Conservation (phyloP, 768 basidiomycete species). For the Daedaleopsis sinensis region DNA sequence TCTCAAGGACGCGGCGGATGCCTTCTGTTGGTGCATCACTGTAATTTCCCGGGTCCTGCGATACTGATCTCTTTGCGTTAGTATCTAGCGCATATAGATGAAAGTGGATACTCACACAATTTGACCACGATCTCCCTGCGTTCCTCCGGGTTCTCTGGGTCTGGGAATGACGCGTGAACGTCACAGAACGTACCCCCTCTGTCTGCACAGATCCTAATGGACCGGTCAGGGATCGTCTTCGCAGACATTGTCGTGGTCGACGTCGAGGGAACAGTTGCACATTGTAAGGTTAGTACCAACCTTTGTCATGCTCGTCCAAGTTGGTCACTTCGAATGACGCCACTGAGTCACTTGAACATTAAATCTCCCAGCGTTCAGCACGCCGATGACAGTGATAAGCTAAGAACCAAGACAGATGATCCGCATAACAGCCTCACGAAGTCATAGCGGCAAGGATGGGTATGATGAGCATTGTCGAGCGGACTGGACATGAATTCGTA, state of each 20-base stretch:
- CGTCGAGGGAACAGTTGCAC: background rate
- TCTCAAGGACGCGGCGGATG: conserved; percentile 83
- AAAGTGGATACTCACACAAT: conserved; percentile 54
- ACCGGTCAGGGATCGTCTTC: conserved; percentile 60
- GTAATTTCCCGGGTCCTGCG: conserved; percentile 88
- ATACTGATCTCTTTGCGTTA: conserved; percentile 53
- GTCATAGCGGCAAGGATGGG: too few relatives aligned
- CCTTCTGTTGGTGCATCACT: conserved; percentile 94
- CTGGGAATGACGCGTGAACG: conserved; percentile 83
- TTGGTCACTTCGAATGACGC: too few relatives aligned
- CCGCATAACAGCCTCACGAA: too few relatives aligned
- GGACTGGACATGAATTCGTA: conserved; percentile 23
- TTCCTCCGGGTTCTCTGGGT: conserved; percentile 59
- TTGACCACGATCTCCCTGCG: conserved; percentile 89
- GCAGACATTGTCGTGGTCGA: conserved; percentile 3
- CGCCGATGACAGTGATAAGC: too few relatives aligned
- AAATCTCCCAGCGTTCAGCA: too few relatives aligned
- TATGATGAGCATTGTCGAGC: conserved; percentile 9
- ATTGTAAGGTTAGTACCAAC: too few relatives aligned
- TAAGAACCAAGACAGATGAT: too few relatives aligned
- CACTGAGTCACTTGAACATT: too few relatives aligned
- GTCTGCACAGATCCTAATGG: conserved; percentile 85
- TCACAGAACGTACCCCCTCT: conserved; percentile 94
- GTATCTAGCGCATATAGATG: background rate
- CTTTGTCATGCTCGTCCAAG: too few relatives aligned